Percentiles rank a stretch among this genome's conserved stretches.
phyloP scores from a whole-genome alignment of 169 alveolate species.

The Fabrea salina region DNA sequence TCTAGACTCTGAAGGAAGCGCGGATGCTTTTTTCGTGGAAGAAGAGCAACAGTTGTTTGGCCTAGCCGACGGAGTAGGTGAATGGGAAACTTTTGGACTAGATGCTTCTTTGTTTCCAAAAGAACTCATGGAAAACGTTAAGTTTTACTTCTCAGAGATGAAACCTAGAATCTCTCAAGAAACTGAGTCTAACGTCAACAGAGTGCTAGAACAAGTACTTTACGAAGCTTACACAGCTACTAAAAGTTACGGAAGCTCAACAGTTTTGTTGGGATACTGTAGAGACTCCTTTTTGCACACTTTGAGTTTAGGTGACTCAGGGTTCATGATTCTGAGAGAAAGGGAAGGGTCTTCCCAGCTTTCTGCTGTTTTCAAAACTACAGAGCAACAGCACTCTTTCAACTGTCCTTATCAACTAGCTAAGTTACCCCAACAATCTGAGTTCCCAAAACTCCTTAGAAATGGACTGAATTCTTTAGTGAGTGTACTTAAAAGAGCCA shows the following conservation, averaged over 20 bases:
- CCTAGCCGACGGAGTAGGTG: slow-evolving; percentile 34
- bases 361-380: slow-evolving; percentile 5
- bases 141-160: not conserved
- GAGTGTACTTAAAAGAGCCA: not conserved
- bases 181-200: not conserved
- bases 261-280: slow-evolving; percentile 2
- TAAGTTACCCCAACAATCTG: slow-evolving; percentile 17
- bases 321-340: not conserved
- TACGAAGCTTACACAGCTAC: not conserved
- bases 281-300: not conserved
- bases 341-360: slow-evolving; percentile 2
- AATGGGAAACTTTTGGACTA: slow-evolving; percentile 27
- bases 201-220: not conserved
- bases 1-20: not conserved
- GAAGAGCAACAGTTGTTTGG: slow-evolving; percentile 26
- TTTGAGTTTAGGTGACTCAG: slow-evolving; percentile 23
- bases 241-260: slow-evolving; percentile 24
- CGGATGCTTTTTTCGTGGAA: slow-evolving; percentile 24
- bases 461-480: slow-evolving; percentile 16
- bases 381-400: slow-evolving; percentile 44
- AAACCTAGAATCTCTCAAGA: not conserved
- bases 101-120: slow-evolving; percentile 21
- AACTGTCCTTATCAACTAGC: slow-evolving; percentile 50
- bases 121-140: slow-evolving; percentile 15
- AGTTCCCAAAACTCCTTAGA: not conserved